phyloP scores from a whole-genome alignment of 2,329 filamentous ascomycete species.

The Elsinoe necatrix region DNA sequence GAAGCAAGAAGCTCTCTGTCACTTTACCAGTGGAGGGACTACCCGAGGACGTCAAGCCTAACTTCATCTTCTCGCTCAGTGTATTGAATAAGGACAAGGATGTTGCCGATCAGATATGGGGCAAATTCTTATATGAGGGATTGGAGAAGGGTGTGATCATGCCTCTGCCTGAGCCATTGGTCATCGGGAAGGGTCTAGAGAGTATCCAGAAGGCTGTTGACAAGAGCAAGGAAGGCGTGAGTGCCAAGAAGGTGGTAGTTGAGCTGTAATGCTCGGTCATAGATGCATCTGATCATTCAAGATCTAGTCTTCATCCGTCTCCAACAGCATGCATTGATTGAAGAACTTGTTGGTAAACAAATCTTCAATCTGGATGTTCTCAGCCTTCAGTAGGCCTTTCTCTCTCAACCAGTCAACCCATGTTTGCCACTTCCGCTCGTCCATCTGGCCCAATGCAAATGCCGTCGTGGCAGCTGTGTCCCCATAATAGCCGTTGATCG shows the following conservation, averaged over 20 bases:
- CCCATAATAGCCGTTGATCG: slow-evolving; percentile 26
- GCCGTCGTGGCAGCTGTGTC: slow-evolving; percentile 25
- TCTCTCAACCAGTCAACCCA: slow-evolving; percentile 12
- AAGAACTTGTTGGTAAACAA: slow-evolving; percentile 5
- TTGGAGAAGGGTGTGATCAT: slow-evolving; percentile 26
- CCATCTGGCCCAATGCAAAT: slow-evolving; percentile 4
- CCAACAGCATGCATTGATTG: slow-evolving; percentile 10
- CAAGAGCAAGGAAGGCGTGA: slow-evolving; percentile 32
- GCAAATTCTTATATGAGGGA: slow-evolving; percentile 29
- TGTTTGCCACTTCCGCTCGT: slow-evolving; percentile 11
- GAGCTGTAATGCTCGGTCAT: slow-evolving; percentile 13
- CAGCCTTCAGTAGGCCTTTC: slow-evolving; percentile 3
- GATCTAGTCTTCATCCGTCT: not conserved
- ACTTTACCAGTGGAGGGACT: slow-evolving; percentile 20
- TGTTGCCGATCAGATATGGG: slow-evolving; percentile 28
- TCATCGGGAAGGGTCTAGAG: slow-evolving; percentile 34
- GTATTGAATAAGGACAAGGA: slow-evolving; percentile 20
- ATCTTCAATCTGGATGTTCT: not conserved
- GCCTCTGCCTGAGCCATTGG: slow-evolving; percentile 29
- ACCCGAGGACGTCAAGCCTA: slow-evolving; percentile 24
- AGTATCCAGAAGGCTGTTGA: slow-evolving; percentile 32
- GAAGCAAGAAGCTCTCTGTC: slow-evolving; percentile 18
- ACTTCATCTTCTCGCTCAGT: slow-evolving; percentile 22
- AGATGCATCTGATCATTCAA: not conserved
- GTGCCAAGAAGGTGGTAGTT: slow-evolving; percentile 35